These are phyloP conservation scores for Pinus albicaulis DNA, from an alignment of 75 land plant species.

Conservation along the genomic window DNA sequence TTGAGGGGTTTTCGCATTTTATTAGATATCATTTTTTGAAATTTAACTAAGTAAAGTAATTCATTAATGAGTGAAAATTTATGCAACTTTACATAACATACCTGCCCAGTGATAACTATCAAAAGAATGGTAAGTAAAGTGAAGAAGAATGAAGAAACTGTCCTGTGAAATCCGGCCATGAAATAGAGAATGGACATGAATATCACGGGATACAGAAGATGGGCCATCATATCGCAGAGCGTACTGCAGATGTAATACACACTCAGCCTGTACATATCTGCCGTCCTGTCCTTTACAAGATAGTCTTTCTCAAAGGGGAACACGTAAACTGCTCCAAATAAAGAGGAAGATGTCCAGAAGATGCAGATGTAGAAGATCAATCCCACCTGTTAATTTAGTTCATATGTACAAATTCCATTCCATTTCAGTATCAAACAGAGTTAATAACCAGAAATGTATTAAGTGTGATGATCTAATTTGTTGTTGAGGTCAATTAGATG, in stretches of 20 bases:
- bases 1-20: too few species aligned
- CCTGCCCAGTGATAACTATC: conserved; percentile 82
- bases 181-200: conserved; percentile 89
- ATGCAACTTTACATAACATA: conserved; percentile 12
- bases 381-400: conserved; percentile 52
- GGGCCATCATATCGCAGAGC: conserved; percentile 77
- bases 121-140: conserved; percentile 60
- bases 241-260: conserved; percentile 87
- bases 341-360: conserved; percentile 91
- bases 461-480: too few species aligned
- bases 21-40: too few species aligned
- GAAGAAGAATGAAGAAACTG: conserved; percentile 56
- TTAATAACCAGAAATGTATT: too few species aligned
- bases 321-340: conserved; percentile 90
- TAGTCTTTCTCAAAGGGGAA: conserved; percentile 83
- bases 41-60: too few species aligned
- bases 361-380: conserved; percentile 93
- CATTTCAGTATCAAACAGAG: too few species aligned
- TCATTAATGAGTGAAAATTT: too few species aligned
- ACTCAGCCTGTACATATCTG: conserved; percentile 96
- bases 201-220: conserved; percentile 76
- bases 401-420: background rate
- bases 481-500: too few species aligned
- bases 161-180: conserved; percentile 83
- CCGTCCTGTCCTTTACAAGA: conserved; percentile 80